Percentiles rank a stretch among this genome's conserved stretches.
These are phyloP conservation scores for Vachellia pachyceras DNA, from an alignment of 306 rosid species.

Conservation along the genomic window DNA sequence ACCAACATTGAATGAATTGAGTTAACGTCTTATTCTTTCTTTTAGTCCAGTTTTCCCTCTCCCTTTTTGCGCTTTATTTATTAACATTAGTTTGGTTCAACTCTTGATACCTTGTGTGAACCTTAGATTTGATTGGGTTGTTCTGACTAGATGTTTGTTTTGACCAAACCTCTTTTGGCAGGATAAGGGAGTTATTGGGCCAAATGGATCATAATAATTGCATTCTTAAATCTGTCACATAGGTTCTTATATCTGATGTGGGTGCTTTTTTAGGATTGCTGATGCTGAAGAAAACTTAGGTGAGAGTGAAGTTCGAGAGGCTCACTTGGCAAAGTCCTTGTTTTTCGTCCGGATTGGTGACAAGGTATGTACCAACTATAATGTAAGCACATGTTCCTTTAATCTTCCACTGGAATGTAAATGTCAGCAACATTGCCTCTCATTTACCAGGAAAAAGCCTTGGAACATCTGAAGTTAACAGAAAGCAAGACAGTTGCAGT, in stretches of 20 bases:
- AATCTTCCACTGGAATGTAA: conserved; percentile 21
- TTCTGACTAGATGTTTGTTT: background rate
- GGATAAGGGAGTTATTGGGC: background rate
- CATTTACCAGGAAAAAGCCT: conserved; percentile 74
- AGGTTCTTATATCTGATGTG: conserved; percentile 15
- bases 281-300: conserved; percentile 98
- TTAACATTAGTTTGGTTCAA: background rate
- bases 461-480: conserved; percentile 92
- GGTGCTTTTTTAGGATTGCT: conserved; percentile 72
- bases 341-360: conserved; percentile 88
- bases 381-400: conserved; percentile 13
- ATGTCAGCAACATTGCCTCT: conserved; percentile 21
- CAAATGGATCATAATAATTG: conserved; percentile 27
- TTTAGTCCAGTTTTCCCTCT: background rate
- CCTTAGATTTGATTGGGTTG: background rate
- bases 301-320: conserved; percentile 99
- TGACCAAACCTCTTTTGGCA: background rate
- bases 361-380: conserved; percentile 61
- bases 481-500: conserved; percentile 97
- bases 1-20: background rate
- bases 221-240: background rate
- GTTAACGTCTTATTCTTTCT: background rate
- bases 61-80: background rate
- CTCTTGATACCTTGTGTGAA: background rate
- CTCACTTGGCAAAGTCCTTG: conserved; percentile 93